Base-by-base conservation (phyloP, 116 monocot genomes). In the Papilionanthe hybrid region DNA sequence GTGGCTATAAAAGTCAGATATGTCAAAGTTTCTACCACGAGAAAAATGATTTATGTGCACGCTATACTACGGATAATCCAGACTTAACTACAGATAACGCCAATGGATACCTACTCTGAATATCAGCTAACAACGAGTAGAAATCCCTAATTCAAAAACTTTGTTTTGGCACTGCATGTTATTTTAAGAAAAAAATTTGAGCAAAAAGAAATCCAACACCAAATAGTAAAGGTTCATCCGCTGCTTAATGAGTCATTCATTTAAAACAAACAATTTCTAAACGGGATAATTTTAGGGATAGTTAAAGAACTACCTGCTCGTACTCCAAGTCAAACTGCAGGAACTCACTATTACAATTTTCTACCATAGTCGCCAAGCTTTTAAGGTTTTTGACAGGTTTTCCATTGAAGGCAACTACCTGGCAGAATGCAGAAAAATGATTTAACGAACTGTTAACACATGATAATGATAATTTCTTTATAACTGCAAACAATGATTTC, bases 261-360 rank as follows among this genome's bases (percentile, higher is more conserved):
- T 67, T 28, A 23, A 23, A 19, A 27, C 0, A 32, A 69, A 69
- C 1, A 1, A 17, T 63, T 32, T 69, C 5, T 32, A 69, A 69
- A 17, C 32, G 5, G 69, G 17, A 32, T 15, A 17, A 12, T 5
- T 4, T 37, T 37, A 37, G 5, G 3, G 17, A 69, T 18, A 37
- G 30, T 69, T 69, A 49, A 50, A 57, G 55, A 78, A 19, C 22
- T 77, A 97, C 97, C 97, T 98, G 98, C 60, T 98, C 83, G 41
- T 94, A 98, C 43, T 98, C 98, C 79, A 94, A 81, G 82, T 94
- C 90, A 86, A 98, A 94, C 87, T 88, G 86, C 81, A 98, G 82
- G 77, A 94, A 98, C 78, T 91, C 94, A 44, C 89, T 93, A 9
- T 86, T 56, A 77, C 91, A 94, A 42, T 81, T 86, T 76, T 94